Evolutionary conservation across 441 rosid species (phyloP).

Genomic region (Pelargonium australe): DNA sequence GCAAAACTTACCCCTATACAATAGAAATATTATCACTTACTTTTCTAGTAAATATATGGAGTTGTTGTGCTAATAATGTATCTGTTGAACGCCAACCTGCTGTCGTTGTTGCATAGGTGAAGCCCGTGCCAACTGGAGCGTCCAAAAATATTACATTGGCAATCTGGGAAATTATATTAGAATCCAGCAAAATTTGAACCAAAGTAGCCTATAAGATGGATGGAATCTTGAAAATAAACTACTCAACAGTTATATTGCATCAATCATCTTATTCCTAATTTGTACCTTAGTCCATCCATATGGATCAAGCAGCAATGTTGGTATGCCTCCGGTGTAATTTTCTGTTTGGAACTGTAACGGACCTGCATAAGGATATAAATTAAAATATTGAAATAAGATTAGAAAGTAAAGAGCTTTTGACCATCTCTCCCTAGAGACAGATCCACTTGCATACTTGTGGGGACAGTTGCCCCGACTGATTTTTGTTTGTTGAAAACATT

Average conservation of each 20-base stretch:
- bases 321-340: constrained; percentile 29
- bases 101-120: constrained; percentile 1
- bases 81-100: neutral
- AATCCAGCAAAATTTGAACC: neutral
- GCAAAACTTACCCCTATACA: neutral
- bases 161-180: neutral
- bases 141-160: constrained; percentile 16
- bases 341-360: constrained; percentile 20
- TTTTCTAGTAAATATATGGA: constrained; percentile 4
- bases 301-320: constrained; percentile 20
- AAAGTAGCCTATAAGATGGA: neutral
- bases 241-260: neutral
- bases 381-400: neutral
- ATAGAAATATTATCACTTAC: constrained; percentile 6
- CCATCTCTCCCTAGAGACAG: no score
- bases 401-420: no score
- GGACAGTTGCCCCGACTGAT: no score
- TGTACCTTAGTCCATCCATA: constrained; percentile 32
- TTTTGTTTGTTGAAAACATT: no score
- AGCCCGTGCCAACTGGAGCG: constrained; percentile 15
- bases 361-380: constrained; percentile 17
- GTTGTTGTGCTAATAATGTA: constrained; percentile 1
- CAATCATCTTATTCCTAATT: neutral
- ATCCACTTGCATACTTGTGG: no score
- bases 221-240: neutral